phyloP scores from a whole-genome alignment of 73 alveolate species.

The Breviolum minutum region DNA sequence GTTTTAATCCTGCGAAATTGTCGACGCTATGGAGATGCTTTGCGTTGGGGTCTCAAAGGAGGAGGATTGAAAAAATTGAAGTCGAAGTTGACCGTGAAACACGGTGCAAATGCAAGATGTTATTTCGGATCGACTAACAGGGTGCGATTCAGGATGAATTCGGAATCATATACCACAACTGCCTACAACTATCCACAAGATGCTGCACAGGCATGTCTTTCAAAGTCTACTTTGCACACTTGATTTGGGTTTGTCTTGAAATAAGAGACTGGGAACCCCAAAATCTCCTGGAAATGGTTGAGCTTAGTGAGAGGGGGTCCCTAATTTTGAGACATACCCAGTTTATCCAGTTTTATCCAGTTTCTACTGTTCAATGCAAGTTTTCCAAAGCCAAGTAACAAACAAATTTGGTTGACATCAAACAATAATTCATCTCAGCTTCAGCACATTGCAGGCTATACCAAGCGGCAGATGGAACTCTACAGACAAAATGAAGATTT shows the following conservation, averaged over 20 bases:
- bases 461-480: constrained; percentile 65
- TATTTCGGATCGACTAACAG: no score
- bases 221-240: background rate
- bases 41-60: background rate
- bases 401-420: background rate
- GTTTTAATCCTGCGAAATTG: constrained; percentile 5
- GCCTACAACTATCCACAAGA: background rate
- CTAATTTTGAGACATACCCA: no score
- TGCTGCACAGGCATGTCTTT: background rate
- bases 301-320: no score
- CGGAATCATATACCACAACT: background rate
- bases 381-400: background rate
- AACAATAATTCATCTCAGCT: background rate
- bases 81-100: background rate
- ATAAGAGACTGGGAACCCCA: no score
- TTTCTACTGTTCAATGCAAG: no score
- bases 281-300: no score
- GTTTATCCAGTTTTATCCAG: no score
- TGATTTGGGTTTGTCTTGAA: background rate
- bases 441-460: constrained; percentile 20
- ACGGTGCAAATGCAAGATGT: no score
- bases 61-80: no score
- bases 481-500: constrained; percentile 34
- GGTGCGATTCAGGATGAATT: background rate
- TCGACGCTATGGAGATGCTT: constrained; percentile 56